Evolutionary conservation across 306 rosid species (phyloP), one percentile per base, ranked within the genome.

Genomic region (Castanea crenata): DNA sequence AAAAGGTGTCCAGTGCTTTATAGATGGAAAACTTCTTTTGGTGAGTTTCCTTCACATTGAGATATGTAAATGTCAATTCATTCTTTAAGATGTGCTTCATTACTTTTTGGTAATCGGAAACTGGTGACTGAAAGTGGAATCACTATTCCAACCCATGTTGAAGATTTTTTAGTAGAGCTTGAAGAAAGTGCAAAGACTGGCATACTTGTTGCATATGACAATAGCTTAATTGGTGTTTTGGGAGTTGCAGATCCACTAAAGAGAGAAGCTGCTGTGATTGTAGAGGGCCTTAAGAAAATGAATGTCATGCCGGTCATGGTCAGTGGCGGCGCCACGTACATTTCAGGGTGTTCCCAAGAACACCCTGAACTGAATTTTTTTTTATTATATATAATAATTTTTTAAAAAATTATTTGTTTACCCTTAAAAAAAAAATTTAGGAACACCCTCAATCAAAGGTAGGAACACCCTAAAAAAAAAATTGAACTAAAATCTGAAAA

Each of bases 181-280:
- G 99, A 95, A 86, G 98, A 91, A 87, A 84, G 89, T 87, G 99
- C 98, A 27, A 86, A 84, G 74, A 95, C 98, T 41, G 98, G 98
- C 80, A 85, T 93, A 84, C 90, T 95, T 25, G 94, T 95, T 62
- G 88, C 96, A 74, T 90, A 74, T 80, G 89, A 86, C 74, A 87
- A 85, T 81, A 82, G 32, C 73, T 64, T 92, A 85, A 84, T 84
- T 71, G 99, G 99, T 76, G 91, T 83, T 58, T 83, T 95, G 82
- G 99, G 97, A 85, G 87, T 95, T 76, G 96, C 98, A 15, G 99
- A 95, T 85, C 97, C 97, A 41, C 86, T 90, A 64, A 95, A 95
- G 86, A 91, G 98, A 88, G 99, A 95, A 87, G 96, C 99, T 67
- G 87, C 93, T 58, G 90, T 93, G 46, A 96, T 95, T 76, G 83